Percentiles rank a stretch among this genome's conserved stretches.
These are phyloP conservation scores for Guillardia theta DNA, from an alignment of 78 protist species.

Conservation along the genomic window DNA sequence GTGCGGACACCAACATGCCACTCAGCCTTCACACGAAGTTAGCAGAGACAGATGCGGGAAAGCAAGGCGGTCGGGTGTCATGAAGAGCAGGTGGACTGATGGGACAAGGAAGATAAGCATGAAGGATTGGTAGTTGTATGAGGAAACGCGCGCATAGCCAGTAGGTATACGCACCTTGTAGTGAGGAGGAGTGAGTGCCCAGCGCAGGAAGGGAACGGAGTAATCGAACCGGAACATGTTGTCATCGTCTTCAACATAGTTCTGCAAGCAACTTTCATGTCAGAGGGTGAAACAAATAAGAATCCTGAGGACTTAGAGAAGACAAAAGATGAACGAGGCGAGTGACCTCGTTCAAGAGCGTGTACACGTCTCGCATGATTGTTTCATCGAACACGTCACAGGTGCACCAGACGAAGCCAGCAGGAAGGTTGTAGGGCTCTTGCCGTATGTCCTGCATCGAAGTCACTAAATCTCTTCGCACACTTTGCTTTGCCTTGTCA, in stretches of 20 bases:
- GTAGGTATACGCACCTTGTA: no score
- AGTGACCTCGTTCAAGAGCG: constrained; percentile 78
- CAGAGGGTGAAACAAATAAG: no score
- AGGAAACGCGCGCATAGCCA: no score
- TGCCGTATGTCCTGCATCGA: neutral
- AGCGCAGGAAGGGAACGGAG: constrained; percentile 82
- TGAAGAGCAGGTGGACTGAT: no score
- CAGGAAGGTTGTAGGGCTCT: constrained; percentile 88
- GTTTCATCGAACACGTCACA: constrained; percentile 62
- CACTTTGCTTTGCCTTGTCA: neutral
- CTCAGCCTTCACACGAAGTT: neutral
- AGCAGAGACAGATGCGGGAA: neutral
- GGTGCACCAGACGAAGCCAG: constrained; percentile 80
- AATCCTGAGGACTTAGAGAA: no score
- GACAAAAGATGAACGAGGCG: no score
- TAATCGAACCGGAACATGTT: constrained; percentile 97
- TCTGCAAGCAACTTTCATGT: no score
- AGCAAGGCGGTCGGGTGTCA: no score
- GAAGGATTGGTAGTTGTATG: no score
- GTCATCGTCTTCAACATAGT: constrained; percentile 98
- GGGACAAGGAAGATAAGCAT: no score
- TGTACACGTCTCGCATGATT: constrained; percentile 80
- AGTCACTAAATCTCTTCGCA: neutral
- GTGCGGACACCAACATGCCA: constrained; percentile 93
- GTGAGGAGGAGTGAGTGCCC: constrained; percentile 79